Evolutionary conservation across 2,329 filamentous ascomycete genomes (phyloP).

Genomic region (Aphanoascus verrucosus): DNA sequence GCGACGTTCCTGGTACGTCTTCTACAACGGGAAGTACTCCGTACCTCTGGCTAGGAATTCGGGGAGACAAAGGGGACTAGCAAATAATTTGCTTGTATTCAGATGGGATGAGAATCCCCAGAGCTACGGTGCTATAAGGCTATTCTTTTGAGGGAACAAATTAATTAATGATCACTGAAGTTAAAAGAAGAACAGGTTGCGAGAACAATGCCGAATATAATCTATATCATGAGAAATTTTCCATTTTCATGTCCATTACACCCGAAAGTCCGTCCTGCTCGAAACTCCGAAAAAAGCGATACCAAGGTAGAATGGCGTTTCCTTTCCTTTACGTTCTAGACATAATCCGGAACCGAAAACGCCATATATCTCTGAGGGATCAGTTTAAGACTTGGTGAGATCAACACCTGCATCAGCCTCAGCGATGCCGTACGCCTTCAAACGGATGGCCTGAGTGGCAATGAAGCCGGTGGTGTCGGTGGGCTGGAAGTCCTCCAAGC

Average conservation of each 20-base stretch:
- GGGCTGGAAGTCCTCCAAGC: constrained; percentile 52
- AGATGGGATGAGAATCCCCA: too few species aligned
- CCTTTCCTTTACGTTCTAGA: not conserved
- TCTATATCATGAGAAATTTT: not conserved
- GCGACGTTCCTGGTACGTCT: not conserved
- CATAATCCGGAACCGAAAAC: not conserved
- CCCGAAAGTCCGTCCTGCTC: not conserved
- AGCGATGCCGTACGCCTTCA: constrained; percentile 17
- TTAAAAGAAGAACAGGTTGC: not conserved
- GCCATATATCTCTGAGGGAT: not conserved
- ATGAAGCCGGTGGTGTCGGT: constrained; percentile 52
- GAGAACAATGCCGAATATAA: not conserved
- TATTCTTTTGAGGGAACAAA: too few species aligned
- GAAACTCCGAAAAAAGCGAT: constrained; percentile 2
- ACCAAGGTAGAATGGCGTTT: not conserved
- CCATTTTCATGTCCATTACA: not conserved
- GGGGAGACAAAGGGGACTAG: too few species aligned
- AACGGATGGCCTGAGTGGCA: constrained; percentile 23
- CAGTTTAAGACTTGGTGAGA: constrained; percentile 13
- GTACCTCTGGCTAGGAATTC: too few species aligned
- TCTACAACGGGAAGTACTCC: too few species aligned
- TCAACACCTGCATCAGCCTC: constrained; percentile 15
- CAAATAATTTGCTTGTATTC: too few species aligned
- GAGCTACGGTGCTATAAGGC: too few species aligned
- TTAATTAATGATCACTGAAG: too few species aligned